Evolutionary conservation across 352 stramenopile species (phyloP).

Genomic region (Albugo laibachii): DNA sequence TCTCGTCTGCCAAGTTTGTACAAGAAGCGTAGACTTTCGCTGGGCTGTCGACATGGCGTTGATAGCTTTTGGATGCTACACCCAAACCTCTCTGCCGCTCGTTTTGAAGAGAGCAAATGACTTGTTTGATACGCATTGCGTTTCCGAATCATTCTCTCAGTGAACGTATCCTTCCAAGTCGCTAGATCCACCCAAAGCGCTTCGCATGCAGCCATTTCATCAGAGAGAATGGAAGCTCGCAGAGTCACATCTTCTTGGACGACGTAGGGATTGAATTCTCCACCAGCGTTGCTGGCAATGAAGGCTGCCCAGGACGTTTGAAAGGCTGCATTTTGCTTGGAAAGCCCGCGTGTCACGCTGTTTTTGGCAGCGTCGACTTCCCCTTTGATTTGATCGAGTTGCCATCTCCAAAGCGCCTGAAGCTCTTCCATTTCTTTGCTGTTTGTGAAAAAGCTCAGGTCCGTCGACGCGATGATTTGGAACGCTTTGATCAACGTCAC

Average conservation of each 20-base stretch:
- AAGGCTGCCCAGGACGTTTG: no score
- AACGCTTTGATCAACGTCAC: conserved; percentile 27
- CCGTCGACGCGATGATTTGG: conserved; percentile 61
- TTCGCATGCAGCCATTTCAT: conserved; percentile 31
- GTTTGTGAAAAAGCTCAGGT: conserved; percentile 38
- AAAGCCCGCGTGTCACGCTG: no score
- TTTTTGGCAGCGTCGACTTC: no score
- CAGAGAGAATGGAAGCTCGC: conserved; percentile 24
- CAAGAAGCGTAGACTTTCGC: conserved; percentile 4
- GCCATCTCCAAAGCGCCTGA: conserved; percentile 23
- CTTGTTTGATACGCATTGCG: conserved; percentile 7
- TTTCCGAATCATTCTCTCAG: conserved; percentile 16
- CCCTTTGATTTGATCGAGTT: no score
- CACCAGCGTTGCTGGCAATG: conserved; percentile 13
- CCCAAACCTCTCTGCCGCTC: conserved; percentile 51
- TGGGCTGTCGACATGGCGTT: background rate
- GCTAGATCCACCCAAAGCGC: conserved; percentile 31
- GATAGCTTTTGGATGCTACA: conserved; percentile 52
- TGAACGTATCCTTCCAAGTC: conserved; percentile 12
- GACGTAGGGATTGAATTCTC: conserved; percentile 54
- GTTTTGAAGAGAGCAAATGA: conserved; percentile 23
- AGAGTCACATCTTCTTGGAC: conserved; percentile 27
- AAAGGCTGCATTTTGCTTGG: no score
- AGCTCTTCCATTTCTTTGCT: conserved; percentile 35
- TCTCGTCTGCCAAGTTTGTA: conserved; percentile 49